A percentile compares a stretch with the other conserved stretches of the same genome.
Evolutionary conservation across 2,329 filamentous ascomycete species (phyloP).

Genomic region (Fusarium sp.): DNA sequence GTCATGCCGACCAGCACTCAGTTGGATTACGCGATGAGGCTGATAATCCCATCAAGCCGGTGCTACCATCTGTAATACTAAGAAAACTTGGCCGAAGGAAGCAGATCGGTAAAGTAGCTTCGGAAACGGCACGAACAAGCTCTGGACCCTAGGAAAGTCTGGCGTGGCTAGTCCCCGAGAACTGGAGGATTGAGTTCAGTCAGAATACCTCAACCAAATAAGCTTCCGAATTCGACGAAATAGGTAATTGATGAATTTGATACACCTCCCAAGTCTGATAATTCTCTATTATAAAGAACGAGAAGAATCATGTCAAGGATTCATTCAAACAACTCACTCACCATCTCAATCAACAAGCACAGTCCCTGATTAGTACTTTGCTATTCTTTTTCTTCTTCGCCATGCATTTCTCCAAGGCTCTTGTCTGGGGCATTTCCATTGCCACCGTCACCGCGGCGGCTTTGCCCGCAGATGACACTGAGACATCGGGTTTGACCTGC

Average conservation of each 20-base stretch:
- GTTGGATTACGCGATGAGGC: neutral
- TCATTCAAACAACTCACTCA: neutral
- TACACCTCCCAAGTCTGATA: neutral
- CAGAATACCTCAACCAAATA: neutral
- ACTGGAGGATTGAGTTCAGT: constrained; percentile 6
- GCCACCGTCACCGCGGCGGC: constrained; percentile 15
- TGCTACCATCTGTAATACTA: neutral
- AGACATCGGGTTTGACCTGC: neutral
- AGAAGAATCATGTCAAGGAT: neutral
- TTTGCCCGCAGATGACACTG: constrained; percentile 3
- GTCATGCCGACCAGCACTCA: neutral
- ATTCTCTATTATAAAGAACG: constrained; percentile 1
- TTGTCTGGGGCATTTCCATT: constrained; percentile 15
- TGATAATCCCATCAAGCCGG: neutral
- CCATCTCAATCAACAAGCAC: neutral
- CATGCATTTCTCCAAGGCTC: constrained; percentile 22
- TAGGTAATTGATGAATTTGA: neutral
- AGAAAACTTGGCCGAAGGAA: neutral
- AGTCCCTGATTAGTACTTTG: neutral
- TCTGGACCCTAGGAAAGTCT: neutral
- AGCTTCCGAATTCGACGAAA: neutral
- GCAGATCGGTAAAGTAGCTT: neutral
- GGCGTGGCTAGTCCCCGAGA: neutral
- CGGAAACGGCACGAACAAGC: neutral
- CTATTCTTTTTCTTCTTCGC: neutral